Percentiles rank a stretch among this genome's conserved stretches.
Evolutionary conservation across 1,284 basidiomycete genomes (phyloP).

Genomic region (Fomitopsis palustris): DNA sequence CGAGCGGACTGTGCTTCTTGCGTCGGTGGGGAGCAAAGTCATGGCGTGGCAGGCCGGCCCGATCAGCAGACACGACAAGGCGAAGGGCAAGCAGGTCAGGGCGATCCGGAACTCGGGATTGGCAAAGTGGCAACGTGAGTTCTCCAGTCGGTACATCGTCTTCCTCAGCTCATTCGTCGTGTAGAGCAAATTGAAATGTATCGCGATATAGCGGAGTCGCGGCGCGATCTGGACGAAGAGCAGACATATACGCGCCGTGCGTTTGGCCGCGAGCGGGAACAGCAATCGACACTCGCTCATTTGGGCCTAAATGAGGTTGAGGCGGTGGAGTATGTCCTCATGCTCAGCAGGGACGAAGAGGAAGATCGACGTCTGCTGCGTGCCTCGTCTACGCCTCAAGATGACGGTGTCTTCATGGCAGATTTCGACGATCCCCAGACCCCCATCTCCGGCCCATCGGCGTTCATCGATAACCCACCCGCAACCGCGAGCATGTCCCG

Average conservation of each 20-base stretch:
- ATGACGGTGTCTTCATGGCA: conserved; percentile 55
- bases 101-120: conserved; percentile 29
- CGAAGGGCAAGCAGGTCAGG: conserved; percentile 33
- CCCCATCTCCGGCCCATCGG: conserved; percentile 18
- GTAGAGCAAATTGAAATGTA: conserved; percentile 64
- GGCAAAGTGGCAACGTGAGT: conserved; percentile 54
- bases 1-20: conserved; percentile 59
- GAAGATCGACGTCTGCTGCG: conserved; percentile 22
- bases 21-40: conserved; percentile 59
- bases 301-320: conserved; percentile 76
- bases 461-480: conserved; percentile 15
- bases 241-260: conserved; percentile 31
- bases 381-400: conserved; percentile 16
- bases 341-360: conserved; percentile 83
- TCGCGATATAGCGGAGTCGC: conserved; percentile 62
- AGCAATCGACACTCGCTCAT: conserved; percentile 50
- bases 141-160: not conserved
- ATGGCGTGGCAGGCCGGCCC: conserved; percentile 69
- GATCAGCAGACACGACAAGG: conserved; percentile 28
- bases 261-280: conserved; percentile 52
- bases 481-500: conserved; percentile 12
- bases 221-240: conserved; percentile 49
- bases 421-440: conserved; percentile 49
- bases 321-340: conserved; percentile 78
- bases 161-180: conserved; percentile 16